Evolutionary conservation across 2,329 filamentous ascomycete species (phyloP).

Genomic region (Aspergillus uvarum): DNA sequence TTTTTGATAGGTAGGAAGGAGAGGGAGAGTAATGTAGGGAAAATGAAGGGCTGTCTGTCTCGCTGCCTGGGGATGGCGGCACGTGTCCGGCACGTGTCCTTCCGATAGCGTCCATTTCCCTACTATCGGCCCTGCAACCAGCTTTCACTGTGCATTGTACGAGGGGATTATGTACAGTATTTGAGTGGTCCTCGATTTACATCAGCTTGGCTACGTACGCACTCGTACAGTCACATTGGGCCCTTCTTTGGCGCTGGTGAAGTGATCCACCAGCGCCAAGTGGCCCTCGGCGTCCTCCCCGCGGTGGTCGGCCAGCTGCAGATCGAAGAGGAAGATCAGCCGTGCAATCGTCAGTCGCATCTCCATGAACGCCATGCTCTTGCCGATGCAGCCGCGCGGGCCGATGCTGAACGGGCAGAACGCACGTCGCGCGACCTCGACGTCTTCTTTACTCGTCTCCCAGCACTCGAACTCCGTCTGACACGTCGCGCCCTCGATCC

Average conservation of each 20-base stretch:
- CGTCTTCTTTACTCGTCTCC: conserved; percentile 51
- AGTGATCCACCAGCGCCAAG: conserved; percentile 40
- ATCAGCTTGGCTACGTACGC: neutral
- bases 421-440: conserved; percentile 59
- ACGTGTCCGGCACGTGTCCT: conserved; percentile 12
- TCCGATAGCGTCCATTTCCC: neutral
- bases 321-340: conserved; percentile 42
- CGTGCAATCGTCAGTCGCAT: conserved; percentile 41
- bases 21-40: neutral
- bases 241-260: conserved; percentile 39
- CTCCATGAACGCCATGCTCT: conserved; percentile 46
- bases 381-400: conserved; percentile 44
- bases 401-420: conserved; percentile 63
- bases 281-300: conserved; percentile 39
- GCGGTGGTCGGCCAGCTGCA: conserved; percentile 34
- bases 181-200: neutral
- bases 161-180: neutral
- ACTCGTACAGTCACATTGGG: conserved; percentile 33
- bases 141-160: neutral
- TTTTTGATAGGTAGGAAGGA: neutral
- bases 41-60: neutral
- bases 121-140: neutral
- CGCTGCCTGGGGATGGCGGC: neutral
- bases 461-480: conserved; percentile 38
- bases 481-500: conserved; percentile 54